Evolutionary conservation across 164 flowering plant species (phyloP), one percentile per base, ranked within the genome.

Genomic region (Piper longum): DNA sequence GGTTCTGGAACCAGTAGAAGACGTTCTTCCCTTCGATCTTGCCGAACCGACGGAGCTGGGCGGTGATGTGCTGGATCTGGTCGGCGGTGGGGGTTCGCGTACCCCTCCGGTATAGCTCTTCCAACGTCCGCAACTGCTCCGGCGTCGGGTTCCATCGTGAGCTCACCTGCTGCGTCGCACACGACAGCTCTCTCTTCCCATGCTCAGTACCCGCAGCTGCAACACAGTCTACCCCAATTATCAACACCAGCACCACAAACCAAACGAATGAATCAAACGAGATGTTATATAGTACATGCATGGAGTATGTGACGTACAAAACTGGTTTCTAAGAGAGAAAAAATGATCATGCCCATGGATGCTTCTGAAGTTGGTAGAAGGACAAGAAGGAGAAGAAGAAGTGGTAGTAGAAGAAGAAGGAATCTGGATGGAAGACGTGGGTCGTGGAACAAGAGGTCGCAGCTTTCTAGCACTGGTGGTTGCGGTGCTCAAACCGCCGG

Each of bases 1-100:
- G 97, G 68, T 90, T 90, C 56, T 90, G 97, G 62, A 90, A 90
- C 97, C 97, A 90, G 70, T 90, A 90, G 76, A 90, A 90, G 5
- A 90, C 97, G 62, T 90, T 90, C 73, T 90, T 90, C 16, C 97
- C 93, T 67, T 90, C 97, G 13, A 90, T 88, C 75, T 82, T 86
- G 3, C 97, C 97, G n/a, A 68, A 88, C 3, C 85, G 68, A 0
- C 95, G 80, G 12, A 91, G 89, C 72, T 86, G 91, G 2, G 88
- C 74, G 0, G 97, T 83, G 62, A 91, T 91, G 9, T 86, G 83
- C 68, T 88, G 89, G 65, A 90, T 90, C 68, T 90, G 85, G 0
- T 86, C 95, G 0, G 95, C 82, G 0, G 92, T 74, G 0, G 97
- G 97, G 0, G 97, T 88, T 60, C 93, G 75, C 1, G 91, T 88